These are phyloP conservation scores for Aspergillus sp. DNA, from an alignment of 2,329 filamentous ascomycete genomes.

Conservation along the genomic window DNA sequence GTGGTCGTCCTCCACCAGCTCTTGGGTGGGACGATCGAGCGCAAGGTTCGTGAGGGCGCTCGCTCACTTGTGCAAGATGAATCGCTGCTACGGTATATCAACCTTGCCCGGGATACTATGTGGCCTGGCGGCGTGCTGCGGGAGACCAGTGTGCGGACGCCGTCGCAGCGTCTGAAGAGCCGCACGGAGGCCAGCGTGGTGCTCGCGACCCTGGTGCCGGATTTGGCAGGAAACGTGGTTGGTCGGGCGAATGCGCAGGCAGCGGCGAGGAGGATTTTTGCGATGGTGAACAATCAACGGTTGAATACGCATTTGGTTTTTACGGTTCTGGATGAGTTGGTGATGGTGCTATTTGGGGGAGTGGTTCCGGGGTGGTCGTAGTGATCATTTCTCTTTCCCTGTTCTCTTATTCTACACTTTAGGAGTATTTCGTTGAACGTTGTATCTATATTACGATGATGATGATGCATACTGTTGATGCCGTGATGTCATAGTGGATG, in stretches of 20 bases:
- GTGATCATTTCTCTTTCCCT: background rate
- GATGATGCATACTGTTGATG: no score
- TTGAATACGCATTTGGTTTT: conserved; percentile 70
- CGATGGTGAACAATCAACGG: conserved; percentile 80
- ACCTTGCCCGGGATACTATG: conserved; percentile 63
- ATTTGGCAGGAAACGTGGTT: conserved; percentile 86
- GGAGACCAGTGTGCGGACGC: conserved; percentile 50
- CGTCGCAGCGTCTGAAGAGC: conserved; percentile 67
- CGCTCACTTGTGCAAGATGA: conserved; percentile 68
- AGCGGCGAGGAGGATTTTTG: conserved; percentile 80
- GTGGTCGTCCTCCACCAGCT: conserved; percentile 95
- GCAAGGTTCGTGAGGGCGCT: conserved; percentile 82
- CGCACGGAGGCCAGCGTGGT: conserved; percentile 81
- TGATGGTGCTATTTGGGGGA: conserved; percentile 54
- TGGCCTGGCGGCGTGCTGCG: conserved; percentile 59
- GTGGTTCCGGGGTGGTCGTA: conserved; percentile 1
- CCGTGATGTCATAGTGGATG: no score
- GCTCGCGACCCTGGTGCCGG: conserved; percentile 80
- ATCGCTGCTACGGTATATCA: conserved; percentile 66
- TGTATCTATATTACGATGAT: no score
- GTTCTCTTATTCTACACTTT: background rate
- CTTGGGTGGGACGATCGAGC: conserved; percentile 89
- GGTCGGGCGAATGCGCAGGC: conserved; percentile 84
- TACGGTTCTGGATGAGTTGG: conserved; percentile 62
- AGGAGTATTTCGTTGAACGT: background rate